Evolutionary conservation across 192 early-diverging fungal genomes (phyloP).

Genomic region (Umbelopsis isabellina): DNA sequence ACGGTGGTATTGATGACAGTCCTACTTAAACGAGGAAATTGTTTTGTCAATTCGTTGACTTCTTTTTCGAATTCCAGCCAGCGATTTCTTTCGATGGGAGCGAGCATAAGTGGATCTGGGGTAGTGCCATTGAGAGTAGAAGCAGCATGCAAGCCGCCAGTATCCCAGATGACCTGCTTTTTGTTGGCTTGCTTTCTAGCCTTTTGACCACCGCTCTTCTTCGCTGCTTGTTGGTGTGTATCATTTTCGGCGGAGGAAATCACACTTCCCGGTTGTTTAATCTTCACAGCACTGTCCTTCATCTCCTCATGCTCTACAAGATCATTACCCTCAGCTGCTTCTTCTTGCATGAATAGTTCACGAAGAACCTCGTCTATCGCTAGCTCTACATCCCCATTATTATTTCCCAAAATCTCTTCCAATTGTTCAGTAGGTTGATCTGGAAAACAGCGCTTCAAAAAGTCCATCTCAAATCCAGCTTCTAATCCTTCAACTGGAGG

Average conservation of each 20-base stretch:
- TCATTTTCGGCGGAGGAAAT: neutral
- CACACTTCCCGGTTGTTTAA: neutral
- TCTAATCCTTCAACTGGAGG: neutral
- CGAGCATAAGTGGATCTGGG: neutral
- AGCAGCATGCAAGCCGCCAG: conserved; percentile 14
- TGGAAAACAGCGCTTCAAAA: conserved; percentile 32
- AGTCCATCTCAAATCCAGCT: conserved; percentile 22
- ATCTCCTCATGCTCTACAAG: neutral
- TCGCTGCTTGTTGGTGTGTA: neutral
- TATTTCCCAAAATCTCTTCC: neutral
- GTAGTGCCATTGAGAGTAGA: neutral
- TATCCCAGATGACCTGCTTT: conserved; percentile 14
- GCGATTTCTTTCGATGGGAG: conserved; percentile 23
- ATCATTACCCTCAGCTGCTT: neutral
- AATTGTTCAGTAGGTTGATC: neutral
- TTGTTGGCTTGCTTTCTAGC: conserved; percentile 26
- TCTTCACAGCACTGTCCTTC: neutral
- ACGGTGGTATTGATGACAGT: conserved; percentile 9
- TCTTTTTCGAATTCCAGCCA: conserved; percentile 32
- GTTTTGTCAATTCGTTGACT: conserved; percentile 1
- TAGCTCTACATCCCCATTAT: conserved; percentile 19
- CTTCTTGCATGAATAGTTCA: conserved; percentile 7
- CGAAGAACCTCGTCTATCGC: conserved; percentile 28
- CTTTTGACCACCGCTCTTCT: neutral
- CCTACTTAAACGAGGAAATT: conserved; percentile 24